These are phyloP conservation scores for Funneliformis mosseae DNA, from an alignment of 192 early-diverging fungal genomes.

Conservation along the genomic window DNA sequence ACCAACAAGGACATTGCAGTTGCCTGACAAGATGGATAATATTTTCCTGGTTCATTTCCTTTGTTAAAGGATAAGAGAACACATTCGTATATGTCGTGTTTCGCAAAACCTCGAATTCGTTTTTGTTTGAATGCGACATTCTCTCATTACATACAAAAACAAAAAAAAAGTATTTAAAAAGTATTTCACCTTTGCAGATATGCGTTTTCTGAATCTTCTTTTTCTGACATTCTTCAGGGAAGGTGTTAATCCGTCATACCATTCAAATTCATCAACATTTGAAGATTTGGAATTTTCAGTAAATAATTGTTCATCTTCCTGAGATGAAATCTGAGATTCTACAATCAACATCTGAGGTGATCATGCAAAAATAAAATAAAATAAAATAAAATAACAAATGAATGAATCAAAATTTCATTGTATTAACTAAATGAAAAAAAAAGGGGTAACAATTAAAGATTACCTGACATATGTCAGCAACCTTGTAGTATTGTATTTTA, in stretches of 20 bases:
- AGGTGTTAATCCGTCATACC: slow-evolving; percentile 78
- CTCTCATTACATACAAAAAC: no score
- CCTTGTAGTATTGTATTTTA: slow-evolving; percentile 84
- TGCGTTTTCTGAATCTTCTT: slow-evolving; percentile 77
- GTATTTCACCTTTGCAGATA: slow-evolving; percentile 66
- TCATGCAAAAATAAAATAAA: not conserved
- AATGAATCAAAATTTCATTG: not conserved
- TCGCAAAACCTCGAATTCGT: no score
- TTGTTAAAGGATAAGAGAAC: no score
- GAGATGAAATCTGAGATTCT: slow-evolving; percentile 38
- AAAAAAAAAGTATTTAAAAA: not conserved
- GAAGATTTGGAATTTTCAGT: slow-evolving; percentile 12
- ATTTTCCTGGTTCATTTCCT: no score
- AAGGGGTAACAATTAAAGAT: not conserved
- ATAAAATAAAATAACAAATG: no score
- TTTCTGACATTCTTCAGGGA: slow-evolving; percentile 77
- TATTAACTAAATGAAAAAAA: no score
- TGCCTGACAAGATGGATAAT: no score
- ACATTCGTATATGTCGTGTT: no score
- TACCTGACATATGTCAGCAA: slow-evolving; percentile 85
- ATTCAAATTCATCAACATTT: slow-evolving; percentile 61
- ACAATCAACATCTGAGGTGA: slow-evolving; percentile 59
- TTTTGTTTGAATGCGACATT: no score
- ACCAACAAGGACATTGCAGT: not conserved
- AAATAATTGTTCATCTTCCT: slow-evolving; percentile 6